These are phyloP conservation scores for Chalaropsis ovoidea DNA, from an alignment of 2,329 filamentous ascomycete genomes.

Conservation along the genomic window DNA sequence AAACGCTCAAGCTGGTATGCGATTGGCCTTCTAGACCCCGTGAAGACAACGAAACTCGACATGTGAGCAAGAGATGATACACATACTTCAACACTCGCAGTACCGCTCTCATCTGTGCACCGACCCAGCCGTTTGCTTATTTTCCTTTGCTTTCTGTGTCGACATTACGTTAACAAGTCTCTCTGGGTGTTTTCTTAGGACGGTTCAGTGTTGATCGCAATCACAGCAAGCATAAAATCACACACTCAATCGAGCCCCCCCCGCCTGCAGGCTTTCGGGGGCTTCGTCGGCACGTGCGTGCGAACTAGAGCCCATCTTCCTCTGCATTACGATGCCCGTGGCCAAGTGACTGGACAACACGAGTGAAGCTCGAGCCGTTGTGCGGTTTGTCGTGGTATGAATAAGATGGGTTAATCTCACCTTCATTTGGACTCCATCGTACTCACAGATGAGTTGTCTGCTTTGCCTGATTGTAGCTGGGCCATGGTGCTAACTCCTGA, in stretches of 20 bases:
- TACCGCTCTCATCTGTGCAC: background rate
- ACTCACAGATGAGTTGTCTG: background rate
- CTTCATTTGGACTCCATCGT: background rate
- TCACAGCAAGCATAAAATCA: background rate
- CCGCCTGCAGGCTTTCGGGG: slow-evolving; percentile 1
- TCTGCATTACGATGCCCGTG: background rate
- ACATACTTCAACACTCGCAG: background rate
- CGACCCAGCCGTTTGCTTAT: background rate
- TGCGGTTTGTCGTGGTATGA: background rate
- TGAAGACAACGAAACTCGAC: background rate
- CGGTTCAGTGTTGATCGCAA: background rate
- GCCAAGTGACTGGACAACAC: background rate
- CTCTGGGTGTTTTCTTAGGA: background rate
- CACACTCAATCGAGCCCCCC: background rate
- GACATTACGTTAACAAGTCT: background rate
- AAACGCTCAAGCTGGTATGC: background rate
- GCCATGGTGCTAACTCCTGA: background rate
- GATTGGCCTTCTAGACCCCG: background rate
- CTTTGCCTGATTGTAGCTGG: background rate
- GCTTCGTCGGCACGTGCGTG: slow-evolving; percentile 10
- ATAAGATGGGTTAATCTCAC: slow-evolving; percentile 7
- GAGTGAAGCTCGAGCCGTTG: slow-evolving; percentile 11
- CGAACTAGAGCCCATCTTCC: background rate
- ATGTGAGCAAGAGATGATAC: background rate
- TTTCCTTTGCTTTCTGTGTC: background rate